Percentiles rank a stretch among this genome's conserved stretches.
Conservation (phyloP, 495 filamentous ascomycete genomes). For the Aspergillus taichungensis region DNA sequence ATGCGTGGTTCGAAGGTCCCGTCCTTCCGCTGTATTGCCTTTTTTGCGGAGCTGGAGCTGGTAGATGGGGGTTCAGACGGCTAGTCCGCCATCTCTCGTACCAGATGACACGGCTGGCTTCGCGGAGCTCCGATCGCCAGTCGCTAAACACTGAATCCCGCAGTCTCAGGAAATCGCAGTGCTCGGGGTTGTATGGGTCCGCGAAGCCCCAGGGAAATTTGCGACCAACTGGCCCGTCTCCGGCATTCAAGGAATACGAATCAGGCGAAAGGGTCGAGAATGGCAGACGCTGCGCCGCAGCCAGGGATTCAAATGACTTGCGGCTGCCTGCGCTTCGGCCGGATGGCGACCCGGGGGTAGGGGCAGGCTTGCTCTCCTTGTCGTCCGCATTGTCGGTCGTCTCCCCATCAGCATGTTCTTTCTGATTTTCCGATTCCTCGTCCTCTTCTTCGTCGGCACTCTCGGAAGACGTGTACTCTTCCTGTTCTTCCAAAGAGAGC, state of each 20-base stretch:
- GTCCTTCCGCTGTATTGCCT: conserved; percentile 22
- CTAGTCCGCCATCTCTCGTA: conserved; percentile 93
- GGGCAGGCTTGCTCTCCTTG: conserved; percentile 26
- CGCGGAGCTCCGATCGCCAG: conserved; percentile 84
- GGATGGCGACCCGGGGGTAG: conserved; percentile 34
- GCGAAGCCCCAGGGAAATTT: conserved; percentile 96
- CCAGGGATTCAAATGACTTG: conserved; percentile 15
- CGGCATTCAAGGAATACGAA: conserved; percentile 65
- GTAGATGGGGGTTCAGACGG: conserved; percentile 43
- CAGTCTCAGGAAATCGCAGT: conserved; percentile 90
- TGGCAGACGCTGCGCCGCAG: conserved; percentile 48
- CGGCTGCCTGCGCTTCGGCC: conserved; percentile 19
- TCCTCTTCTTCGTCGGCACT: conserved; percentile 55
- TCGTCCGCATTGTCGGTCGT: conserved; percentile 9
- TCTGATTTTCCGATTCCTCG: conserved; percentile 31
- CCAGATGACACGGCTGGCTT: conserved; percentile 86
- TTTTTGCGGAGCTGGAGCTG: conserved; percentile 12
- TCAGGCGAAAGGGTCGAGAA: conserved; percentile 93
- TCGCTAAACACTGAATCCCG: conserved; percentile 89
- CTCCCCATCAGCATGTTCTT: conserved; percentile 14
- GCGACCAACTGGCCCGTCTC: conserved; percentile 54
- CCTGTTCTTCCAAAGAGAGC: conserved; percentile 67
- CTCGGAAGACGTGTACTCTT: conserved; percentile 51
- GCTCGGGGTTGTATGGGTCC: conserved; percentile 78
- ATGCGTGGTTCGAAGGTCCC: conserved; percentile 17